A percentile compares a stretch with the other conserved stretches of the same genome.
These are phyloP conservation scores for Torulaspora indica DNA, from an alignment of 805 yeast species.

Conservation along the genomic window DNA sequence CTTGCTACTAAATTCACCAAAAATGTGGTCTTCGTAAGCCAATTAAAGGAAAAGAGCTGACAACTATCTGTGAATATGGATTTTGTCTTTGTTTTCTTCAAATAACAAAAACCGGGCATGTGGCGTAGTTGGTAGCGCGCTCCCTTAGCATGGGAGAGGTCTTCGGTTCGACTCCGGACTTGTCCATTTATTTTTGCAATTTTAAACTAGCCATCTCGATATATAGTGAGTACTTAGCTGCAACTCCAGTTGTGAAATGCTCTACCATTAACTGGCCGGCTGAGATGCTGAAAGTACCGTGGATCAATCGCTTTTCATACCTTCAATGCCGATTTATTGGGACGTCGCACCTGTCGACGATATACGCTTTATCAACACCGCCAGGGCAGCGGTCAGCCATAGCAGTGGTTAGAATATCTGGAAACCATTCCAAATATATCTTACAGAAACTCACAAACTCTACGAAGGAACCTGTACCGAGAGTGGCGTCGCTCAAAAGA, in stretches of 20 bases:
- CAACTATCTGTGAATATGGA: not conserved
- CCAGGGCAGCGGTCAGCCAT: slow-evolving; percentile 72
- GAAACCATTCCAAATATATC: slow-evolving; percentile 51
- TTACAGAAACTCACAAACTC: slow-evolving; percentile 45
- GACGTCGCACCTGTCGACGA: slow-evolving; percentile 47
- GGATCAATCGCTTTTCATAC: not conserved
- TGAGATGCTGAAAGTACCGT: not conserved
- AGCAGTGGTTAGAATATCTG: slow-evolving; percentile 79
- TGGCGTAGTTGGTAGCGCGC: slow-evolving; percentile 79
- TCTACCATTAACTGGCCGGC: not conserved
- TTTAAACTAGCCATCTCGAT: not conserved
- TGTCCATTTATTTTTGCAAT: slow-evolving; percentile 46
- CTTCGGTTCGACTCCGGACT: slow-evolving; percentile 75
- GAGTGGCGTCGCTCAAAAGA: slow-evolving; percentile 55
- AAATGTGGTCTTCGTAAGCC: no score
- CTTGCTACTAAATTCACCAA: no score
- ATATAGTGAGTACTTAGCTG: no score
- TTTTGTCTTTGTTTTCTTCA: not conserved
- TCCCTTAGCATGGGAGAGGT: slow-evolving; percentile 72
- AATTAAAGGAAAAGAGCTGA: no score
- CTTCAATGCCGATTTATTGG: slow-evolving; percentile 2
- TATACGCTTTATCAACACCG: slow-evolving; percentile 86
- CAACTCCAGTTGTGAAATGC: not conserved
- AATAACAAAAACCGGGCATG: slow-evolving; percentile 45
- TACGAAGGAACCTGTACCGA: slow-evolving; percentile 40